Base-by-base conservation (phyloP, 352 stramenopile genomes). In the Globisporangium nagaii region DNA sequence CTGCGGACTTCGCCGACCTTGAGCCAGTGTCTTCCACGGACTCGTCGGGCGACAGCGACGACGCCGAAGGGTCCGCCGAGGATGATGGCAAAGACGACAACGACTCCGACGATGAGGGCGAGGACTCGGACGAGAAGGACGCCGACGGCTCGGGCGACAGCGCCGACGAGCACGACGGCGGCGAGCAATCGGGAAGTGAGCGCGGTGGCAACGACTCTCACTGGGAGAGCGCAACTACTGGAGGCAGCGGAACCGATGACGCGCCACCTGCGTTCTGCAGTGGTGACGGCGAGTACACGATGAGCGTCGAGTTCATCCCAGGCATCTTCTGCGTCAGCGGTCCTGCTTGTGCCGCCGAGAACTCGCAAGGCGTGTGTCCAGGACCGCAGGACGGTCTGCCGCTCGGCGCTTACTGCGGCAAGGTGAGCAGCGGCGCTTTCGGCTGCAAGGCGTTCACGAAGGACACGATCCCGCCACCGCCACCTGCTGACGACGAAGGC, bases 261-360 rank as follows among this genome's bases (percentile, higher is more conserved):
- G 4, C 15, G n/a, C n/a, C n/a, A n/a, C 17, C 17, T 8, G n/a
- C 36, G n/a, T 42, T 42, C 36, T 42, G 36, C 54, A 64, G 61
- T 22, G 42, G 24, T 20, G 30, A 34, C 4, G 47, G 36, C 22
- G 30, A 34, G 30, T 41, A 27, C 20, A 35, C 32, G 9, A 46
- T 52, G 15, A 53, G 53, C 36, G 41, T 60, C 24, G 41, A 60
- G 27, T 45, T 31, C 15, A 17, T 45, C 13, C 11, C 10, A 17
- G 40, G 53, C 28, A 45, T 46, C 37, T 58, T 50, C 11, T 60
- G 53, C 34, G 53, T 54, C 42, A 42, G 24, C 11, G 37, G 37
- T 5, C 32, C 47, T 17, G 32, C 53, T 15, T 60, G 53, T 30
- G 24, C 32, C 19, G 53, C 20, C 28, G 22, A 52, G 10, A 43